Evolutionary conservation across 2,329 filamentous ascomycete species (phyloP), one percentile per base, ranked within the genome.

Genomic region (Diplodia intermedia): DNA sequence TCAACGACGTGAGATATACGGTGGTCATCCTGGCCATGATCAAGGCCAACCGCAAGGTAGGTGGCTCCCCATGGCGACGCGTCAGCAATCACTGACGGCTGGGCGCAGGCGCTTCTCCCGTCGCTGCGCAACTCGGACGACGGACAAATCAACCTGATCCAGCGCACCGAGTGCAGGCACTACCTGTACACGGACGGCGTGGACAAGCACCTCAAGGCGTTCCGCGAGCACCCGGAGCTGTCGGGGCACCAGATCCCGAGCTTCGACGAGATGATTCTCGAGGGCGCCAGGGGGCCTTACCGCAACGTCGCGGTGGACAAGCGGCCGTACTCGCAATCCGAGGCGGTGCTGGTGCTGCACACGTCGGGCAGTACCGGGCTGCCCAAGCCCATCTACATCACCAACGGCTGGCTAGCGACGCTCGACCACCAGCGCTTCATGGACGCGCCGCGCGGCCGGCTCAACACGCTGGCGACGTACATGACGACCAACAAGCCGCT

Each of bases 311-410:
- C 33, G 15, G 53, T 36, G 4, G 67, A 65, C n/a, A 68, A 56
- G 66, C 47, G 47, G 31, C 47, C 60, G 31, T 67, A 67, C 40
- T 55, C 57, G 38, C 38, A 55, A 14, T 29, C 31, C 7, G 76
- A 79, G 55, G 72, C 69, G 1, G 56, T 76, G 18, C 67, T 73
- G 0, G 71, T 78, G 2, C 43, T 79, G 38, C 78, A 79, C 68
- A 76, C 78, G 1, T 78, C 75, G 26, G 78, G 78, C 1, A 75
- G 76, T 0, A 80, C 78, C 0, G 78, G 78, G 3, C 65, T 74
- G 11, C 78, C 78, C 0, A 78, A 78, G 60, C 75, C 77, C 0
- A 73, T 79, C 31, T 40, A 62, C 14, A 69, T 69, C 61, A 71
- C 67, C 57, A 69, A 72, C 66, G 67, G 40, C 47, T 69, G 72